Conservation (phyloP, 2,329 filamentous ascomycete species). For the Ophiosphaerella narmari region DNA sequence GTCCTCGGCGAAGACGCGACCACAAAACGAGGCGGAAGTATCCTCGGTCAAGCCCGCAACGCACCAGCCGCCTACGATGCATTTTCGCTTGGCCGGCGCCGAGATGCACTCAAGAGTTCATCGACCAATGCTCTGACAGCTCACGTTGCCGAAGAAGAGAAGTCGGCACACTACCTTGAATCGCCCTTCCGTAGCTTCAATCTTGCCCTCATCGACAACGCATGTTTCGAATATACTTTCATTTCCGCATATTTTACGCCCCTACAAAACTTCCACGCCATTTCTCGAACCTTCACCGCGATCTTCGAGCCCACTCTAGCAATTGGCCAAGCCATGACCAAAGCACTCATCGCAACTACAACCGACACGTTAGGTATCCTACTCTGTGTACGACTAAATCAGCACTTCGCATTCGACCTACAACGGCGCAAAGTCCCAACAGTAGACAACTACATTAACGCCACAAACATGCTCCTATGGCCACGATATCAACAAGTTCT, state of each 20-base stretch:
- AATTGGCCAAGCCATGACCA: conserved; percentile 79
- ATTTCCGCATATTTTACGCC: conserved; percentile 87
- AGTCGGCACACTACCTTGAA: conserved; percentile 83
- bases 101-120: conserved; percentile 76
- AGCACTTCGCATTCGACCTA: conserved; percentile 91
- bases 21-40: conserved; percentile 61
- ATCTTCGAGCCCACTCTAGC: conserved; percentile 89
- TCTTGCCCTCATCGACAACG: conserved; percentile 89
- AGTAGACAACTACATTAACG: conserved; percentile 90
- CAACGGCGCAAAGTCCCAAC: conserved; percentile 89
- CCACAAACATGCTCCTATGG: conserved; percentile 94
- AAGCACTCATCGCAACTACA: conserved; percentile 73
- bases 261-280: conserved; percentile 72
- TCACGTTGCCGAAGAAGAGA: conserved; percentile 89
- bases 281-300: conserved; percentile 81
- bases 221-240: conserved; percentile 93
- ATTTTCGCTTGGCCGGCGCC: conserved; percentile 84
- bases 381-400: conserved; percentile 90
- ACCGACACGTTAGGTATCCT: conserved; percentile 86
- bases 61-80: conserved; percentile 74
- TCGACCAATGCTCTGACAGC: conserved; percentile 80
- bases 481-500: conserved; percentile 93
- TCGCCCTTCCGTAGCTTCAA: conserved; percentile 94
- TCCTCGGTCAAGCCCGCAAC: conserved; percentile 33
- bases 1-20: conserved; percentile 79